Evolutionary conservation across 2,329 filamentous ascomycete genomes (phyloP), one percentile per base, ranked within the genome.

Genomic region (Ophiocordyceps australis): DNA sequence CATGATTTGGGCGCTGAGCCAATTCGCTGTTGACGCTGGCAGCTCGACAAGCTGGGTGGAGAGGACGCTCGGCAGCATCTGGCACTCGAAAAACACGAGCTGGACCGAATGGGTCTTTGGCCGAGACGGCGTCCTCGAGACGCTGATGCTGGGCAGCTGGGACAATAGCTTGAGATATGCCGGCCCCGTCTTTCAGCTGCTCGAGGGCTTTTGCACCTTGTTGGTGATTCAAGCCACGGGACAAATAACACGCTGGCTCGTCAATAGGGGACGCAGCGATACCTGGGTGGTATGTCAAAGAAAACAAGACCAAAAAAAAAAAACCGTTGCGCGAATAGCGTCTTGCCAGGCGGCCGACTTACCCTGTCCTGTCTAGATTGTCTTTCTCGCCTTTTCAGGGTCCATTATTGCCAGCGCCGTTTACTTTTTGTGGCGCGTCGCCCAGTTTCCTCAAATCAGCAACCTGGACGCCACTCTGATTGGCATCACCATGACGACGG

Each of bases 391-490:
- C 30, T 59, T 89, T 30, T 92, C 86, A 1, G 83, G 82, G 21
- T 89, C 81, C 32, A 73, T 93, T 39, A 91, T 95, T 40, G 89
- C 83, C 15, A 92, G 79, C 51, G 81, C 86, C 5, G 69, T 92
- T 35, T 95, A 95, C 55, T 95, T 95, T 53, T 69, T 98, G 26
- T 95, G 85, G 81, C 70, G 89, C 31, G 82, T 95, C 28, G 79
- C 85, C 11, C 80, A 78, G 35, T 95, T 98, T 52, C 86, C 89
- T 2, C 80, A 85, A 38, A 82, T 95, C 41, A 76, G 77, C 54
- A 93, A 91, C 43, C 65, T 91, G 18, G 89, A 95, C 47, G 85
- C 89, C 15, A 80, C 81, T 12, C 62, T 95, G 22, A 95, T 95
- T 34, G 89, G 89, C 22, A 78, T 86, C 23, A 79, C 83, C 23